These are phyloP conservation scores for Heimioporus retisporus DNA, from an alignment of 1,284 basidiomycete species.

Conservation along the genomic window DNA sequence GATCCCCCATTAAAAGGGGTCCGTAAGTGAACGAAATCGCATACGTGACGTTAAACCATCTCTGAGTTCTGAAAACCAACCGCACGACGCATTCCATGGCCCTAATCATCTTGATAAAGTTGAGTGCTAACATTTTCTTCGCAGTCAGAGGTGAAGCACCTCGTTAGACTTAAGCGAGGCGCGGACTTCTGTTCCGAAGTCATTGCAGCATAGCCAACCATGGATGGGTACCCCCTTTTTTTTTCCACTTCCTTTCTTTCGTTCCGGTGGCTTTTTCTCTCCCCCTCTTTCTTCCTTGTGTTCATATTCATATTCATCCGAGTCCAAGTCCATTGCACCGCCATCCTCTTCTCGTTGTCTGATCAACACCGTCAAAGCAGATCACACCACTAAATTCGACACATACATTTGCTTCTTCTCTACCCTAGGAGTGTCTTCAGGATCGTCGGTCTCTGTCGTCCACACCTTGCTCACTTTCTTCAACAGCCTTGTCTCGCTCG, in stretches of 20 bases:
- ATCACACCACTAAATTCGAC: conserved; percentile 2
- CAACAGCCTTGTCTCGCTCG: conserved; percentile 49
- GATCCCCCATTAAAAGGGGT: conserved; percentile 72
- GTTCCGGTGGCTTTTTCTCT: conserved; percentile 40
- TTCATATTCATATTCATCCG: conserved; percentile 26
- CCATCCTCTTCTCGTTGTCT: conserved; percentile 44
- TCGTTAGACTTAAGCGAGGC: conserved; percentile 69
- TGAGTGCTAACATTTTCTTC: conserved; percentile 55
- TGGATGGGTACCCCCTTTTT: conserved; percentile 73
- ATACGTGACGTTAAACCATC: conserved; percentile 50
- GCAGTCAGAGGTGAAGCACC: conserved; percentile 79
- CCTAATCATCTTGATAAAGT: conserved; percentile 90
- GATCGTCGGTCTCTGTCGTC: conserved; percentile 41
- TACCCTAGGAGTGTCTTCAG: conserved; percentile 45
- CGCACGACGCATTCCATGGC: conserved; percentile 83
- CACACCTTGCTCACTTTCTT: conserved; percentile 53
- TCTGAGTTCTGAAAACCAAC: conserved; percentile 85
- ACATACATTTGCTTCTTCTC: conserved; percentile 40
- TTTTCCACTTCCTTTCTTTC: conserved; percentile 50
- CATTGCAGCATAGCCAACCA: conserved; percentile 72
- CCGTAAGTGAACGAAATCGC: conserved; percentile 2
- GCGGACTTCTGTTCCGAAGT: conserved; percentile 74
- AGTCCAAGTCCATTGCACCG: conserved; percentile 62
- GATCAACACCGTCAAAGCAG: conserved; percentile 14
- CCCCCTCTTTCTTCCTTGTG: conserved; percentile 35